Percentiles rank a stretch among this genome's conserved stretches.
Conservation (phyloP, 768 basidiomycete genomes). For the Candolleomyces efflorescens region DNA sequence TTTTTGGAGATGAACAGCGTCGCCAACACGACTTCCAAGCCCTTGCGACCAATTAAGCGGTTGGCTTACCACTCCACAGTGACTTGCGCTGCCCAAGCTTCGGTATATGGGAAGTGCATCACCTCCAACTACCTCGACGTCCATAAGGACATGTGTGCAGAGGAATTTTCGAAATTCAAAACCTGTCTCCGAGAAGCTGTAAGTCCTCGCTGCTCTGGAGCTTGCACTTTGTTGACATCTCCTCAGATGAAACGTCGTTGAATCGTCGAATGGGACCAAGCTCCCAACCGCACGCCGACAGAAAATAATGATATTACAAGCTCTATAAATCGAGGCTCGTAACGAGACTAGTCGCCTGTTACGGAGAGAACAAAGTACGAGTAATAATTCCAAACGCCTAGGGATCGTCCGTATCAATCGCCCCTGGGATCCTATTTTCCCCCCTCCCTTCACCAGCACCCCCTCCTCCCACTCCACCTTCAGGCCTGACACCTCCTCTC, state of each 20-base stretch:
- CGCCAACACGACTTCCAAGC: slow-evolving; percentile 22
- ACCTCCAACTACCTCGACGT: slow-evolving; percentile 80
- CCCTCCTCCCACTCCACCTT: no score
- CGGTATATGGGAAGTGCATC: slow-evolving; percentile 86
- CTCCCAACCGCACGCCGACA: not conserved
- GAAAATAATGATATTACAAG: slow-evolving; percentile 8
- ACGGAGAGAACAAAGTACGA: not conserved
- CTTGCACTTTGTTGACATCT: not conserved
- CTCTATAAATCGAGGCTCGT: slow-evolving; percentile 2
- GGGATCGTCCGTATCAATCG: slow-evolving; percentile 23
- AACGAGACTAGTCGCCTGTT: slow-evolving; percentile 6
- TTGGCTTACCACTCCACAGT: slow-evolving; percentile 69
- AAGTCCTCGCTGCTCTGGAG: slow-evolving; percentile 20
- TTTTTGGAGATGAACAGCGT: slow-evolving; percentile 1
- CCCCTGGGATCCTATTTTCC: slow-evolving; percentile 30
- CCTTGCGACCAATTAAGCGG: slow-evolving; percentile 50
- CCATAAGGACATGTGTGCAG: slow-evolving; percentile 75
- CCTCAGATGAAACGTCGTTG: slow-evolving; percentile 22
- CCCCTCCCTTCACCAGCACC: slow-evolving; percentile 3
- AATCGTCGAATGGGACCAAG: no score
- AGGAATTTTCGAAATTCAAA: slow-evolving; percentile 82
- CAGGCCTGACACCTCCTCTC: no score
- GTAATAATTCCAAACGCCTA: no score
- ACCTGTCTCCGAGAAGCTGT: slow-evolving; percentile 79
- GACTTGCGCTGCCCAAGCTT: slow-evolving; percentile 69